A percentile compares a stretch with the other conserved stretches of the same genome.
phyloP scores from a whole-genome alignment of 768 basidiomycete genomes.

The Boletus sp. region DNA sequence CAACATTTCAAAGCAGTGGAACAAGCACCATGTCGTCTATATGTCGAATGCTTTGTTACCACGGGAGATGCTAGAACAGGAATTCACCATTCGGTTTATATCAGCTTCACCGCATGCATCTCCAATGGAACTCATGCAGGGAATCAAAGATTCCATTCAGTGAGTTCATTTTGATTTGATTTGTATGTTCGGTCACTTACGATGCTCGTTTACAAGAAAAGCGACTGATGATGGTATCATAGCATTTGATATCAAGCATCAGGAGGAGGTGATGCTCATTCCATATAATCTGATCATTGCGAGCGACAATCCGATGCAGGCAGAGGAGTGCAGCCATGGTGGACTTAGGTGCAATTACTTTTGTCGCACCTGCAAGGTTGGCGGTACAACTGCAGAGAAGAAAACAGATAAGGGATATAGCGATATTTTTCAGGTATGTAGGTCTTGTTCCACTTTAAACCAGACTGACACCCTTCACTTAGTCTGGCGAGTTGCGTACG shows the following conservation, averaged over 20 bases:
- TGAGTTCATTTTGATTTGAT: not conserved
- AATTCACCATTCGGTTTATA: slow-evolving; percentile 30
- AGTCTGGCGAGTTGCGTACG: slow-evolving; percentile 6
- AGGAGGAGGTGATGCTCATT: slow-evolving; percentile 22
- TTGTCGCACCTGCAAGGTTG: slow-evolving; percentile 33
- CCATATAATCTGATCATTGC: slow-evolving; percentile 24
- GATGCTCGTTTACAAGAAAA: not conserved
- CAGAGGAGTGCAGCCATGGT: slow-evolving; percentile 34
- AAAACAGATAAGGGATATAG: slow-evolving; percentile 26
- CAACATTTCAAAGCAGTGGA: slow-evolving; percentile 38
- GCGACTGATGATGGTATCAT: slow-evolving; percentile 8
- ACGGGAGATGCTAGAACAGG: slow-evolving; percentile 30
- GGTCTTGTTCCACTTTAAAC: too few species aligned
- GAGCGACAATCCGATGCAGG: slow-evolving; percentile 39
- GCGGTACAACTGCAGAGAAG: slow-evolving; percentile 26
- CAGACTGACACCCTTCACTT: not conserved
- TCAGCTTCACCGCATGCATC: slow-evolving; percentile 34
- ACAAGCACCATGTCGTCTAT: slow-evolving; percentile 36
- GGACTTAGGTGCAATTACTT: slow-evolving; percentile 33
- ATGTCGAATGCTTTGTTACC: slow-evolving; percentile 34
- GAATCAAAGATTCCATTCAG: slow-evolving; percentile 24
- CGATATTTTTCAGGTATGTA: slow-evolving; percentile 16
- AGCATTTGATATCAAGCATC: slow-evolving; percentile 23
- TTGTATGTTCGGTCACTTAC: not conserved
- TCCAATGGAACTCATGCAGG: slow-evolving; percentile 34